These are phyloP conservation scores for Dissoconium aciculare DNA, from an alignment of 2,329 filamentous ascomycete genomes.

Conservation along the genomic window DNA sequence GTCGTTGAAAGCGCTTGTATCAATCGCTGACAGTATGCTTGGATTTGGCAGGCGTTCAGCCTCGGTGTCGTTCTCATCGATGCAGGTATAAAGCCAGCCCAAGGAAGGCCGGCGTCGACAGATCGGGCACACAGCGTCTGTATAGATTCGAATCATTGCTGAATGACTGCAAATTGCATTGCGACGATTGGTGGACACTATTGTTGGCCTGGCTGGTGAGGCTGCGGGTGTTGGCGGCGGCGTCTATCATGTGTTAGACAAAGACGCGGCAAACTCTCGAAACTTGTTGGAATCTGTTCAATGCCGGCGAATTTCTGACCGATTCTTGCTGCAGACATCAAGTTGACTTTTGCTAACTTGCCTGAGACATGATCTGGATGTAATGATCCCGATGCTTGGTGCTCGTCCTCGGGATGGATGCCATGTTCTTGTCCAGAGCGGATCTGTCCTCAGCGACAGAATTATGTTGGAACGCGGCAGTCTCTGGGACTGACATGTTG, in stretches of 20 bases:
- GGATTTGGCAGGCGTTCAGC: background rate
- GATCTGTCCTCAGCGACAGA: too few species aligned
- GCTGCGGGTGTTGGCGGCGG: background rate
- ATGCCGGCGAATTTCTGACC: too few species aligned
- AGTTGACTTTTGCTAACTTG: too few species aligned
- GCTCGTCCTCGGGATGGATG: too few species aligned
- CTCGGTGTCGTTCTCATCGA: background rate
- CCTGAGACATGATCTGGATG: too few species aligned
- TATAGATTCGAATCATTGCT: background rate
- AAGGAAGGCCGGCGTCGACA: background rate
- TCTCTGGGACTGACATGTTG: too few species aligned
- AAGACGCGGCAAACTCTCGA: too few species aligned
- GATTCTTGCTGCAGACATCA: too few species aligned
- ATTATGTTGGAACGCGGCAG: too few species aligned
- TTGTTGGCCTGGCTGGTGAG: background rate
- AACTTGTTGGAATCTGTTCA: too few species aligned
- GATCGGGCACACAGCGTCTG: background rate
- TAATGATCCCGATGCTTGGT: too few species aligned
- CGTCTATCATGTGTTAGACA: background rate
- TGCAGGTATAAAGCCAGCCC: background rate
- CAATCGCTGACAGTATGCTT: background rate
- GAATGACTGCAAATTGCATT: background rate
- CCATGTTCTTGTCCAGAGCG: too few species aligned
- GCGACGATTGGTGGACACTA: background rate
- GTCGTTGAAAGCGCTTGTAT: background rate